Evolutionary conservation across 192 early-diverging fungal species (phyloP), one percentile per base, ranked within the genome.

Genomic region (Coemansia sp.): DNA sequence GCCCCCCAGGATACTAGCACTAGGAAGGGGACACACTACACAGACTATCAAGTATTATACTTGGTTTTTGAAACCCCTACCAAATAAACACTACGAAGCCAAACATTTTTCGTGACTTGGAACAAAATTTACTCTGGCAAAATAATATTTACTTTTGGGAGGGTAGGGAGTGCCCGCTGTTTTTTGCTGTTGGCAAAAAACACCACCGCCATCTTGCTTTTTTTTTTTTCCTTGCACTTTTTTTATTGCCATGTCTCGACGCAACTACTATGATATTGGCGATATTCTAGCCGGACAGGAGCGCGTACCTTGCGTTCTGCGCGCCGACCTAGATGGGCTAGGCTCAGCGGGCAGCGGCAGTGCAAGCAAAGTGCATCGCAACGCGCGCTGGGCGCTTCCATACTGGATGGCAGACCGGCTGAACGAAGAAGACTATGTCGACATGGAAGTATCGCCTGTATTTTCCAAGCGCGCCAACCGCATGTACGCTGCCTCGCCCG

Each of bases 351-450:
- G 74, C 28, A 74, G 74, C 48, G 75, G 79, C 31, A 69, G 71
- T 18, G 42, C 75, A 0, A 82, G 74, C 71, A 82, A 76, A 26
- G 80, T 82, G 65, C 68, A 71, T 18, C 75, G 80, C 58, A 77
- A 82, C 51, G 36, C 71, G n/a, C 70, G 80, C 31, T 74, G 71
- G 75, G 61, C 80, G 57, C 71, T 82, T 24, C 80, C 80, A n/a
- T 77, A 71, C 62, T 82, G 80, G 80, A 82, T 82, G 75, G 80
- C 75, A 13, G 80, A 82, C 71, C 66, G 69, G n/a, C 65, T 82
- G 48, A 73, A 82, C 69, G 75, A 77, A 31, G 80, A 82, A 33
- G 74, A 77, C 74, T 73, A 66, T 31, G 65, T 82, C 24, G 71
- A 73, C 57, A 82, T 82, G 80, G 71, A 73, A 21, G 68, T 72